Base-by-base conservation (phyloP, 768 basidiomycete species). In the Tricholoma sp. region DNA sequence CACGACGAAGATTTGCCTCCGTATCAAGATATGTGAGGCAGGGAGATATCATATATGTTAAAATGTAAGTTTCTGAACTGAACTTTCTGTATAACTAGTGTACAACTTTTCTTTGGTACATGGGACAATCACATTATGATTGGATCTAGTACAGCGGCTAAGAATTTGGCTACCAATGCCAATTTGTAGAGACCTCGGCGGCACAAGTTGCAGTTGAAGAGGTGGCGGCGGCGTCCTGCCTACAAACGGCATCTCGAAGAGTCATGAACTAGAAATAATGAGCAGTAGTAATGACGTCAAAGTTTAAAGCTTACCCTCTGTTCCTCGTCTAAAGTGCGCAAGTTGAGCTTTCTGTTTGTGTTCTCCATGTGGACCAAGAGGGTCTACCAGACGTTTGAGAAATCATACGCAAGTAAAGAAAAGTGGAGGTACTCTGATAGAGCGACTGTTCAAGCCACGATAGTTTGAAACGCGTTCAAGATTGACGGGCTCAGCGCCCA, bases 331-430 rank as follows among this genome's bases (percentile, higher is more conserved):
- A 77, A 63, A 1, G 77, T 83, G 57, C 75, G 73, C 17, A 72
- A 62, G 63, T 85, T 80, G 33, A 84, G 71, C 13, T 77, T 74
- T 55, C 76, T 73, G 48, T 79, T 77, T 2, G 72, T 75, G 42
- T 80, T 77, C 59, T 88, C 80, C 81, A 87, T 85, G 63, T 89
- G 84, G 1, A 88, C 83, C 7, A 89, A 76, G 51, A 89, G 73
- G 0, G 85, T 88, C 84, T 86, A 59, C 18, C n/a, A 17, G 15
- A 20, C 39, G 10, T 12, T 58, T 39, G 10, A 18, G 39, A 13
- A 36, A 53, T n/a, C n/a, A 15, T 44, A 49, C n/a, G 37, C 41
- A 10, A 33, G 8, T 13, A n/a, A 18, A 32, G 52, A 53, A 49
- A 50, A 8, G 50, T 53, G 33, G 6, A 63, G 73, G 61, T 56